A percentile compares a stretch with the other conserved stretches of the same genome.
phyloP scores from a whole-genome alignment of 2,329 filamentous ascomycete genomes.

The Scedosporium boydii region DNA sequence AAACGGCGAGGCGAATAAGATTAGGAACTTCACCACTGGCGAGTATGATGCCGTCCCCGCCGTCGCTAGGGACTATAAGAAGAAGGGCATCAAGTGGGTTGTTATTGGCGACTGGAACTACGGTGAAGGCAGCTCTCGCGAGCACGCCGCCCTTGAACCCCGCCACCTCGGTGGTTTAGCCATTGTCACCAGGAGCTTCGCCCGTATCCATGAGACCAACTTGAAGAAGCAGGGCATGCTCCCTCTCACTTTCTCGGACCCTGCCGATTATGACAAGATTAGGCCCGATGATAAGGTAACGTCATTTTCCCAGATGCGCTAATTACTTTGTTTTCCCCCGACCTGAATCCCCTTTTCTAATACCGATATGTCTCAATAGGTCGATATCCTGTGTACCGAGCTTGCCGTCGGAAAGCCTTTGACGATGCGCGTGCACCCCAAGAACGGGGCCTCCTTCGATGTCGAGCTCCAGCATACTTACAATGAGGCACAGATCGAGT shows the following conservation, averaged over 20 bases:
- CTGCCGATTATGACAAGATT: slow-evolving; percentile 97
- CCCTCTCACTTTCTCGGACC: slow-evolving; percentile 88
- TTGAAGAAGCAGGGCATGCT: slow-evolving; percentile 99
- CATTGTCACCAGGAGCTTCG: slow-evolving; percentile 92
- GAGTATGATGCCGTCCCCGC: slow-evolving; percentile 83
- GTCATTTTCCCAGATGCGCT: background rate
- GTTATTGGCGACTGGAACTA: slow-evolving; percentile 99
- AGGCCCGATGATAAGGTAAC: slow-evolving; percentile 72
- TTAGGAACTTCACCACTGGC: slow-evolving; percentile 81
- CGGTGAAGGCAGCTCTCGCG: slow-evolving; percentile 93
- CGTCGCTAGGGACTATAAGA: slow-evolving; percentile 97
- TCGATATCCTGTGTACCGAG: slow-evolving; percentile 83
- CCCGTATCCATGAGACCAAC: slow-evolving; percentile 99
- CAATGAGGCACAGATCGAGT: slow-evolving; percentile 96
- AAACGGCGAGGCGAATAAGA: slow-evolving; percentile 95
- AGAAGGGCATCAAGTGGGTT: slow-evolving; percentile 91
- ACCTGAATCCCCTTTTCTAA: slow-evolving; percentile 12
- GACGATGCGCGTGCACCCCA: slow-evolving; percentile 85
- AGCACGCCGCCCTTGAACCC: slow-evolving; percentile 96
- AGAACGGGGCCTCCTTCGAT: slow-evolving; percentile 69
- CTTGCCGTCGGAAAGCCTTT: slow-evolving; percentile 88
- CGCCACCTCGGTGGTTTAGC: slow-evolving; percentile 93
- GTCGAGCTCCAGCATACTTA: slow-evolving; percentile 87
- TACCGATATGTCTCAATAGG: slow-evolving; percentile 20
- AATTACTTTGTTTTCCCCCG: slow-evolving; percentile 11